Conservation (phyloP, 768 basidiomycete genomes). For the Coprinopsis cinerea region DNA sequence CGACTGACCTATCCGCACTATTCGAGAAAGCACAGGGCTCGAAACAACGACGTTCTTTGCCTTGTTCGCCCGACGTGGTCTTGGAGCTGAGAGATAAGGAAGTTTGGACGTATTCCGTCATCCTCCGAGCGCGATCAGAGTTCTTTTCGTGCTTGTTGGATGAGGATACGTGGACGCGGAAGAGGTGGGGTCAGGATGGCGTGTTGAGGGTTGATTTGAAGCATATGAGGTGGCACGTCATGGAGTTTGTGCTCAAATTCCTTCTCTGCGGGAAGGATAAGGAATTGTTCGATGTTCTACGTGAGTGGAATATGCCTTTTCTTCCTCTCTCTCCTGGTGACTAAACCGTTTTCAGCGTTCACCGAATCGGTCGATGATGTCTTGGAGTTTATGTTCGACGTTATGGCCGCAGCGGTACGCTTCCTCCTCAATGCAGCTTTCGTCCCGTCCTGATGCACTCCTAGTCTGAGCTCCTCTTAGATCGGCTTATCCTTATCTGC, state of each 20-base stretch:
- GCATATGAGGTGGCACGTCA: conserved; percentile 68
- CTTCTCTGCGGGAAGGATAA: conserved; percentile 67
- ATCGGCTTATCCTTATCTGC: conserved; percentile 77
- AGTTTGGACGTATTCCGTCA: conserved; percentile 60
- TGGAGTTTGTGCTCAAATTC: conserved; percentile 71
- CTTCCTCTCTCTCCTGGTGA: not conserved
- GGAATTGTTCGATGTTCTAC: conserved; percentile 66
- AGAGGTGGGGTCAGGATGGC: conserved; percentile 49
- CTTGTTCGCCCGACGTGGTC: conserved; percentile 59
- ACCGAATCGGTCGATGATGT: conserved; percentile 62
- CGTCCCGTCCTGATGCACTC: not conserved
- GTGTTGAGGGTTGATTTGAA: conserved; percentile 59
- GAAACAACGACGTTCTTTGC: conserved; percentile 12
- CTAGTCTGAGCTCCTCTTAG: conserved; percentile 86
- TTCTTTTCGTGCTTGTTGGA: conserved; percentile 85
- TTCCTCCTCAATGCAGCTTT: not conserved
- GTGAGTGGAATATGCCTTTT: conserved; percentile 31
- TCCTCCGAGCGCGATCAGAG: conserved; percentile 78
- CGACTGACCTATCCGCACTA: conserved; percentile 43
- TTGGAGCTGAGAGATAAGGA: conserved; percentile 63
- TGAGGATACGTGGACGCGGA: conserved; percentile 72
- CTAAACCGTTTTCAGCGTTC: conserved; percentile 52
- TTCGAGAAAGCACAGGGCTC: conserved; percentile 30
- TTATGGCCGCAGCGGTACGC: conserved; percentile 79
- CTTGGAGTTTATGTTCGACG: conserved; percentile 81